Percentiles rank a stretch among this genome's conserved stretches.
phyloP scores from a whole-genome alignment of 164 flowering plant species.

The Akebia trifoliata region DNA sequence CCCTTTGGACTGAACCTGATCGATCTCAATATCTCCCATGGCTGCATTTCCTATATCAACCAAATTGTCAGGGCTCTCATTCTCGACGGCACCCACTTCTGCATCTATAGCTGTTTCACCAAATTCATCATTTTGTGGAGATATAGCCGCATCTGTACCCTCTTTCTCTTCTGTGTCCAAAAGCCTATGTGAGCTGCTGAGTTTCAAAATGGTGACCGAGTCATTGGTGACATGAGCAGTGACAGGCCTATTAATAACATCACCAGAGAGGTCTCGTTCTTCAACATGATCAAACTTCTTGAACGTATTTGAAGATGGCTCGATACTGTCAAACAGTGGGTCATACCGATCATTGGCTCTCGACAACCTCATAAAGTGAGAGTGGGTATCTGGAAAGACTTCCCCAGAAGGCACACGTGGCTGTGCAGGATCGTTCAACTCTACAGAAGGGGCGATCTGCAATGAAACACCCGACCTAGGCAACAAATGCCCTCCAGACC shows the following conservation, averaged over 20 bases:
- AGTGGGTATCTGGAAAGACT: conserved; percentile 11
- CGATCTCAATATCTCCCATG: conserved; percentile 67
- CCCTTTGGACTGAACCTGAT: conserved; percentile 53
- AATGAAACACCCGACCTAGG: conserved; percentile 26
- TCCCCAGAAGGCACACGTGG: not conserved
- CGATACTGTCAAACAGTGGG: conserved; percentile 83
- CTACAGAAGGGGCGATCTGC: conserved; percentile 1
- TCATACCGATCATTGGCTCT: conserved; percentile 61
- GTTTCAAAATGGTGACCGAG: conserved; percentile 26
- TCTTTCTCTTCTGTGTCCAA: conserved; percentile 44
- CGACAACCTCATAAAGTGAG: conserved; percentile 4
- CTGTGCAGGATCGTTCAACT: conserved; percentile 3
- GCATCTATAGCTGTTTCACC: conserved; percentile 78
- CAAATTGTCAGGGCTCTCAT: conserved; percentile 51
- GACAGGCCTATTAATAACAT: conserved; percentile 6
- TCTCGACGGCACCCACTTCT: conserved; percentile 76
- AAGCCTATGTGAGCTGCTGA: conserved; percentile 33
- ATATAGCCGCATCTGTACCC: conserved; percentile 25
- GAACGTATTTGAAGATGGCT: conserved; percentile 43
- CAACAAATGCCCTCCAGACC: conserved; percentile 21
- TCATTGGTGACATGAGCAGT: conserved; percentile 19
- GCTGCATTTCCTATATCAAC: conserved; percentile 30
- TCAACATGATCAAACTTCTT: conserved; percentile 31
- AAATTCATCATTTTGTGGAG: conserved; percentile 61
- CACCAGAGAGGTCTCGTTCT: conserved; percentile 20